These are phyloP conservation scores for Clonostachys sp. DNA, from an alignment of 2,329 filamentous ascomycete genomes.

Conservation along the genomic window DNA sequence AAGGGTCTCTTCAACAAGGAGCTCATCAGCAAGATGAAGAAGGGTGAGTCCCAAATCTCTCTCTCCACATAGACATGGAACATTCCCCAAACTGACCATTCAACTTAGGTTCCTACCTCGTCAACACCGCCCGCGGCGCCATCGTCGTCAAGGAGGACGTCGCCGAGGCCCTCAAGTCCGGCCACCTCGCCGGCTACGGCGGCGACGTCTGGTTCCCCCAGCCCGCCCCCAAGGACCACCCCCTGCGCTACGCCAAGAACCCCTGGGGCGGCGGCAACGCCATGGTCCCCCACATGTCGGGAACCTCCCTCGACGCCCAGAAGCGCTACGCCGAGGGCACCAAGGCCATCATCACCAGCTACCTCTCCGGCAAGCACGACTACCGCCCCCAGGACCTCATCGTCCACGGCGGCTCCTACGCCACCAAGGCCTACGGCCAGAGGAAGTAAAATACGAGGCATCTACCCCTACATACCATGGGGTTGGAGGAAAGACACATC, in stretches of 20 bases:
- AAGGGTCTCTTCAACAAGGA: conserved; percentile 98
- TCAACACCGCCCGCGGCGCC: conserved; percentile 98
- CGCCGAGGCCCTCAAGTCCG: conserved; percentile 83
- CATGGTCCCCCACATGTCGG: conserved; percentile 99
- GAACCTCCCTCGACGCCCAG: conserved; percentile 97
- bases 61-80: background rate
- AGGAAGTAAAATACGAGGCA: too few relatives aligned
- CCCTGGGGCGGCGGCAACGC: conserved; percentile 96
- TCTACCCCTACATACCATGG: too few relatives aligned
- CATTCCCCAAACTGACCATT: background rate
- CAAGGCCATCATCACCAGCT: conserved; percentile 87
- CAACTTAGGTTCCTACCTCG: conserved; percentile 74
- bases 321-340: conserved; percentile 82
- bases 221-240: conserved; percentile 90
- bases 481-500: too few relatives aligned
- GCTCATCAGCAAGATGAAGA: conserved; percentile 98
- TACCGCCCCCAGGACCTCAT: conserved; percentile 91
- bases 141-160: conserved; percentile 99
- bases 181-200: conserved; percentile 85
- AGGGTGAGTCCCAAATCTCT: conserved; percentile 47
- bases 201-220: conserved; percentile 97
- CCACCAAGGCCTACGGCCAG: conserved; percentile 89
- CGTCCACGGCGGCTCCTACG: conserved; percentile 84
- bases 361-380: conserved; percentile 82
- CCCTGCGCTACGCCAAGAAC: conserved; percentile 88